Conservation (phyloP, 768 basidiomycete genomes). For the Auriculariales sp. region DNA sequence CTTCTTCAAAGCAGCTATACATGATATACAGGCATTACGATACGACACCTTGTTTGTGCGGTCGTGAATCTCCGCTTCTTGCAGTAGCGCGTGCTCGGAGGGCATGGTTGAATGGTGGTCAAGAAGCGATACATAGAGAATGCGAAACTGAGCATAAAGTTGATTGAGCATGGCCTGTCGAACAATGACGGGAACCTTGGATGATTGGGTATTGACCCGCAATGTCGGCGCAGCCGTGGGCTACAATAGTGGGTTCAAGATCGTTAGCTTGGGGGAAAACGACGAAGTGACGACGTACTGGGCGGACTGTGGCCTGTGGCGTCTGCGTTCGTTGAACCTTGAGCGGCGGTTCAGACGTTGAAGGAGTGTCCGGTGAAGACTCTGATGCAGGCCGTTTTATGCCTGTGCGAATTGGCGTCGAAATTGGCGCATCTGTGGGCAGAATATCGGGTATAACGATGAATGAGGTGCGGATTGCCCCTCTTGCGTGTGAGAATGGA, state of each 20-base stretch:
- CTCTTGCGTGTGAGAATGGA: conserved; percentile 45
- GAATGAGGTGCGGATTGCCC: background rate
- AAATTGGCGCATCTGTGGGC: background rate
- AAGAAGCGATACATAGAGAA: conserved; percentile 47
- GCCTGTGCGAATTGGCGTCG: background rate
- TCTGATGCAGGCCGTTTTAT: conserved; percentile 2
- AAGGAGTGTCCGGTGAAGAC: conserved; percentile 13
- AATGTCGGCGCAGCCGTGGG: conserved; percentile 54
- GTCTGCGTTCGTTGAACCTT: background rate
- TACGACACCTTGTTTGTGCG: conserved; percentile 68
- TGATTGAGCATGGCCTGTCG: conserved; percentile 70
- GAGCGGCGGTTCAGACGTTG: conserved; percentile 3
- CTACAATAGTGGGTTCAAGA: background rate
- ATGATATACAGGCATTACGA: conserved; percentile 51
- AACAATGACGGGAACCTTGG: conserved; percentile 56
- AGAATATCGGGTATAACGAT: background rate
- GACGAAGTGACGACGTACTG: conserved; percentile 17
- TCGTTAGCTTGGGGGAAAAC: conserved; percentile 13
- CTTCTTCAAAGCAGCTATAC: conserved; percentile 36
- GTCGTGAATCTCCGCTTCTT: conserved; percentile 69
- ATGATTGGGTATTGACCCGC: conserved; percentile 48
- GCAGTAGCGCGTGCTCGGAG: conserved; percentile 62
- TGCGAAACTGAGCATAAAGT: conserved; percentile 55
- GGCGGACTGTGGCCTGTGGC: conserved; percentile 13
- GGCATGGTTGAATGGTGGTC: conserved; percentile 45